Percentiles rank a stretch among this genome's conserved stretches.
Conservation (phyloP, 106 monocot genomes). For the Gastrodia elata region DNA sequence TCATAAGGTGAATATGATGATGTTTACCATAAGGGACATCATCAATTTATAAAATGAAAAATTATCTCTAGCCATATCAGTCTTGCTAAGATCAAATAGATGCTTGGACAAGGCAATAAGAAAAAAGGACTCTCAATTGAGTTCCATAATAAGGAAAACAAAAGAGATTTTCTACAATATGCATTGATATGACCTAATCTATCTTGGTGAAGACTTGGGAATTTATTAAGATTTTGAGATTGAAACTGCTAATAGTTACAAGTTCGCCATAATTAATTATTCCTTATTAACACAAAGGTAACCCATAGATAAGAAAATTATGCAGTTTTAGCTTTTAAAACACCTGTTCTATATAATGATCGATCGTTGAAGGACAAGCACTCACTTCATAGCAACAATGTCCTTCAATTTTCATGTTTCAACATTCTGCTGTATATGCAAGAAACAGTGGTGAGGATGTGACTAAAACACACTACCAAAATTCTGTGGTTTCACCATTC, state of each 20-base stretch:
- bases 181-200: not conserved
- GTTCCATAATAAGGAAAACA: not conserved
- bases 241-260: not conserved
- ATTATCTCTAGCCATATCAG: not conserved
- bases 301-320: not conserved
- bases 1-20: not conserved
- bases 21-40: not conserved
- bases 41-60: not conserved
- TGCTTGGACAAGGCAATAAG: not conserved
- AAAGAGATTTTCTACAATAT: not conserved
- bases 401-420: not conserved
- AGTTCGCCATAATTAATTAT: not conserved
- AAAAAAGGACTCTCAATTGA: not conserved
- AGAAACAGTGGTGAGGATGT: not conserved
- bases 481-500: not conserved
- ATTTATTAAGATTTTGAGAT: not conserved
- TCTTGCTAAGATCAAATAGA: not conserved
- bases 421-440: not conserved
- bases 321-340: not conserved
- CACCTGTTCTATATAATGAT: not conserved
- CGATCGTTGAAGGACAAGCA: not conserved
- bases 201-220: not conserved
- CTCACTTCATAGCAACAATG: not conserved
- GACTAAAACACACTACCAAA: not conserved
- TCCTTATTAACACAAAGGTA: not conserved